Base-by-base conservation (phyloP, 345 rosid species). In the Leavenworthia alabamica region DNA sequence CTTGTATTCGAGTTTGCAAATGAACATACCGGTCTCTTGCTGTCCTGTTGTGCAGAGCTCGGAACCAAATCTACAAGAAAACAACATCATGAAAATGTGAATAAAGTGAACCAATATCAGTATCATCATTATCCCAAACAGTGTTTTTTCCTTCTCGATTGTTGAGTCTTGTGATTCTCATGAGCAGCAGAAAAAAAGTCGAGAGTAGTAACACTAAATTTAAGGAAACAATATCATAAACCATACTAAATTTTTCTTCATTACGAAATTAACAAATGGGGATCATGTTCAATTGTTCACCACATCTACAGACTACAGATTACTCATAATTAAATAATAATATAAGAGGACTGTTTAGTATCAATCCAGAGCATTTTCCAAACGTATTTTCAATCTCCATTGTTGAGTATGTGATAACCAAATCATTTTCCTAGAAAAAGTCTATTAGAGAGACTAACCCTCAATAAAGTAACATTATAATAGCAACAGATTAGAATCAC, bases 1-100 rank as follows among this genome's bases (percentile, higher is more conserved):
- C 22, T 20, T 20, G n/a, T 20, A 1, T 20, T 20, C 22, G 1
- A 1, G 22, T 20, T 20, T 1, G 22, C 22, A 20, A 1, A 20
- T 20, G 22, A 20, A 20, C 22, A 20, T 20, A 20, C 1, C 22
- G 22, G 2, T 20, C 22, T 20, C 22, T 20, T 20, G 22, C 23
- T 45, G 44, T 13, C 45, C 27, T 3, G 2, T 40, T 40, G 31
- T 57, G 35, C 32, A 19, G 17, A 56, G 15, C n/a, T 10, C 6
- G 13, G 19, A 55, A 8, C 41, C 49, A 28, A 64, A 64, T 52
- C 60, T 41, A 64, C 51, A 44, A 42, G 46, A 55, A 12, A 54
- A 44, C 7, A 33, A 53, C 14, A 29, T 22, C 19, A 37, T 23
- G 17, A 48, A 37, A 24, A 24, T 29, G 17, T 46, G 43, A 66